A percentile compares a stretch with the other conserved stretches of the same genome.
Evolutionary conservation across 179 eudicot species (phyloP).

Genomic region (Sideroxylon spinosum): DNA sequence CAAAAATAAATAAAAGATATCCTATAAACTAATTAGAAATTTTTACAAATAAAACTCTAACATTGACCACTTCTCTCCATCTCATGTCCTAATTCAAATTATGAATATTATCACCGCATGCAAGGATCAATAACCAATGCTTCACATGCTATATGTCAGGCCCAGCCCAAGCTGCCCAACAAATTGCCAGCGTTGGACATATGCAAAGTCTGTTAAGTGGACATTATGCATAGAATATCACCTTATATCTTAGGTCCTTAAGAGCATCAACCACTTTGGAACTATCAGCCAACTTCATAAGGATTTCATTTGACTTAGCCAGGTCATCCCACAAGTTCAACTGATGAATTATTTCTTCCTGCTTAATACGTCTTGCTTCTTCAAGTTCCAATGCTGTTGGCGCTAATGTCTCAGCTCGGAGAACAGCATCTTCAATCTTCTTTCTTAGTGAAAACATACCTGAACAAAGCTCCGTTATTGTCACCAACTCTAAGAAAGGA

Average conservation of each 20-base stretch:
- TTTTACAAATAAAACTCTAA: no score
- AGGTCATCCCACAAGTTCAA: conserved; percentile 73
- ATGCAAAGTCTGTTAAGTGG: not conserved
- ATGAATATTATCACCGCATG: not conserved
- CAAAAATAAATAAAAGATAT: no score
- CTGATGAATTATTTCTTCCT: conserved; percentile 56
- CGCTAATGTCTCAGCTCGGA: conserved; percentile 66
- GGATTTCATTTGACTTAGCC: conserved; percentile 58
- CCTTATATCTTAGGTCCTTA: conserved; percentile 72
- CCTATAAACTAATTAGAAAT: no score
- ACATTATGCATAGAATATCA: conserved; percentile 24
- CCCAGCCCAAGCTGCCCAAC: not conserved
- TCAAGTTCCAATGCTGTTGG: conserved; percentile 68
- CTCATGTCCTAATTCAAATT: no score
- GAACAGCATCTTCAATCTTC: conserved; percentile 72
- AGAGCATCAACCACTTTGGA: conserved; percentile 71
- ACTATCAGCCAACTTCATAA: conserved; percentile 62
- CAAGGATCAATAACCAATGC: conserved; percentile 4
- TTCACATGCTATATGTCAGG: not conserved
- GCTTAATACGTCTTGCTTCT: conserved; percentile 53
- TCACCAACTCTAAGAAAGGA: not conserved
- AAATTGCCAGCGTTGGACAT: not conserved
- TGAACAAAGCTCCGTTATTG: conserved; percentile 21
- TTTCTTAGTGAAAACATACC: conserved; percentile 76
- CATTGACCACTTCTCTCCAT: no score